Conservation (phyloP, 2,329 filamentous ascomycete genomes). For the Pseudogymnoascus verrucosus region DNA sequence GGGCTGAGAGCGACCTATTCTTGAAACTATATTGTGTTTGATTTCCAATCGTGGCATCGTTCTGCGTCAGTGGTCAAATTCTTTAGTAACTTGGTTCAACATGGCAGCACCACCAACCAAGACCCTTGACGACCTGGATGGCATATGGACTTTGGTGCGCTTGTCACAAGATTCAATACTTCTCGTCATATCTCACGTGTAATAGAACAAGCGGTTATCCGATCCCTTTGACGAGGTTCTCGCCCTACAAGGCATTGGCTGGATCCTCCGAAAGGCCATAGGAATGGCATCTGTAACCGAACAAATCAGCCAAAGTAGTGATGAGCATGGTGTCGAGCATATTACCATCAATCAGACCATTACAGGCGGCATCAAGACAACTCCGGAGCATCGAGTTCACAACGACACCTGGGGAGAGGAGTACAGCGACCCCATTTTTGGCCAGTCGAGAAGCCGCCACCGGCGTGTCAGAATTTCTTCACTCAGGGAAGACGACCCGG, state of each 20-base stretch:
- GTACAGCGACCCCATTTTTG: not conserved
- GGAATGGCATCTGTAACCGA: constrained; percentile 45
- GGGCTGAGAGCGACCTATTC: not conserved
- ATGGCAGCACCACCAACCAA: not conserved
- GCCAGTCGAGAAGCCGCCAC: not conserved
- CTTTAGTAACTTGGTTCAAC: not conserved
- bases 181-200: not conserved
- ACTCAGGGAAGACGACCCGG: not conserved
- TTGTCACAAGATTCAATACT: not conserved
- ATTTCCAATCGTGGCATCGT: not conserved
- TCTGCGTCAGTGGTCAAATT: not conserved
- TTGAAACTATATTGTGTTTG: not conserved
- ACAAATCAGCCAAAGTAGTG: constrained; percentile 22
- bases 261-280: constrained; percentile 50
- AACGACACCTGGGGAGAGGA: not conserved
- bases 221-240: constrained; percentile 48
- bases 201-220: constrained; percentile 42
- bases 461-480: not conserved
- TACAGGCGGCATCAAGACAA: not conserved
- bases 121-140: not conserved
- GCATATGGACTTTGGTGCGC: not conserved
- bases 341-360: not conserved
- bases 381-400: not conserved
- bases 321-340: not conserved
- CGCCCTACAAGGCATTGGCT: constrained; percentile 44